These are phyloP conservation scores for Cucurbitaria berberidis DNA, from an alignment of 2,329 filamentous ascomycete species.

Conservation along the genomic window DNA sequence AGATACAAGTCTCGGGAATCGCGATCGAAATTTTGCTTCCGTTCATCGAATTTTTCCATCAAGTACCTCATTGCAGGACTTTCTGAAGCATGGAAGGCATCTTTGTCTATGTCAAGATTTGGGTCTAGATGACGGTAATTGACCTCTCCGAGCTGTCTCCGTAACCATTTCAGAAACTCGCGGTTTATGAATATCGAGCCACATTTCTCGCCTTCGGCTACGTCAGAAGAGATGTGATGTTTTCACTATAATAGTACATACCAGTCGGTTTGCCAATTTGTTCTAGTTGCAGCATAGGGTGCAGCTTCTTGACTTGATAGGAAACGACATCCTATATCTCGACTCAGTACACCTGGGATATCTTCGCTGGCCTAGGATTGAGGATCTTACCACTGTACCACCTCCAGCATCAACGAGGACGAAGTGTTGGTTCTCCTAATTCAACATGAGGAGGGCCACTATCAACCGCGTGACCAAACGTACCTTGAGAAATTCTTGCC, in stretches of 20 bases:
- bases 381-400: conserved; percentile 22
- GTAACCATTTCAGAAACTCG: conserved; percentile 34
- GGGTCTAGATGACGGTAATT: conserved; percentile 28
- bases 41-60: conserved; percentile 26
- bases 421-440: conserved; percentile 16
- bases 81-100: conserved; percentile 25
- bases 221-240: not conserved
- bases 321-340: conserved; percentile 25
- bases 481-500: conserved; percentile 15
- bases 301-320: conserved; percentile 21
- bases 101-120: conserved; percentile 17
- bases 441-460: too few species aligned
- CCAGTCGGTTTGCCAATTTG: conserved; percentile 19
- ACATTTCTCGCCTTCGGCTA: conserved; percentile 21
- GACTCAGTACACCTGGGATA: too few species aligned
- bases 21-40: conserved; percentile 21
- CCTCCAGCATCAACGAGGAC: conserved; percentile 27
- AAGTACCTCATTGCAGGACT: conserved; percentile 24
- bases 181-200: conserved; percentile 34
- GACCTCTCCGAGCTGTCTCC: conserved; percentile 18
- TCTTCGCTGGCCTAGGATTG: too few species aligned
- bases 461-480: not conserved
- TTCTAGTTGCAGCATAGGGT: conserved; percentile 19
- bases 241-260: not conserved
- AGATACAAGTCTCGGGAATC: conserved; percentile 19